Conservation (phyloP, 2,329 filamentous ascomycete species). For the Fusarium zealandicum region DNA sequence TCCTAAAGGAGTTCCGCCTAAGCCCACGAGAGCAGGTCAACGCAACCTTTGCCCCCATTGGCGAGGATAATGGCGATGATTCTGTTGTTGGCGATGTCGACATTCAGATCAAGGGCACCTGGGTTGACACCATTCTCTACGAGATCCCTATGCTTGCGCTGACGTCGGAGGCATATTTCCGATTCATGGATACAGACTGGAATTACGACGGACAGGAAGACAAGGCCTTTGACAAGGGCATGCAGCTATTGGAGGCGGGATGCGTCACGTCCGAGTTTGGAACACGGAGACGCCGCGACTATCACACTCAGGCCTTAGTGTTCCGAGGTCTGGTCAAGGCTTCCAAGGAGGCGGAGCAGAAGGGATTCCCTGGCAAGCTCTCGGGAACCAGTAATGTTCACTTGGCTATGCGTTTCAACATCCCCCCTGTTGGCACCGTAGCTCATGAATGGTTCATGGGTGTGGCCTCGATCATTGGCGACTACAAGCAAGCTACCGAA, state of each 20-base stretch:
- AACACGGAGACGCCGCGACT: conserved; percentile 86
- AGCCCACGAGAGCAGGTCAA: conserved; percentile 81
- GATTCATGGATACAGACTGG: conserved; percentile 95
- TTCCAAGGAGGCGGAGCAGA: conserved; percentile 70
- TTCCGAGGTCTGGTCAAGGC: conserved; percentile 86
- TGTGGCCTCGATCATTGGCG: conserved; percentile 85
- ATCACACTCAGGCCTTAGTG: conserved; percentile 92
- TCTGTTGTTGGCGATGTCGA: conserved; percentile 76
- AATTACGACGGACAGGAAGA: conserved; percentile 86
- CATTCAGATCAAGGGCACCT: conserved; percentile 80
- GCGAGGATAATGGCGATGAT: conserved; percentile 66
- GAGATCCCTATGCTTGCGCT: conserved; percentile 93
- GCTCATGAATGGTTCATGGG: conserved; percentile 99
- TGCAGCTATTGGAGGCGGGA: conserved; percentile 77
- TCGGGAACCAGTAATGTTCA: conserved; percentile 96
- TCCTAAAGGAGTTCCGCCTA: conserved; percentile 81
- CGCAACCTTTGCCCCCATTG: conserved; percentile 68
- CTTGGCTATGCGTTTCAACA: conserved; percentile 89
- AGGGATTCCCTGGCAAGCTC: conserved; percentile 74
- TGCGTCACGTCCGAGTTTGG: conserved; percentile 96
- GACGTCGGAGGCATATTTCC: conserved; percentile 96
- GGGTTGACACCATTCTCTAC: conserved; percentile 96
- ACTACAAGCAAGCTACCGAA: conserved; percentile 87
- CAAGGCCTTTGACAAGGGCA: conserved; percentile 82
- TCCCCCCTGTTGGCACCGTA: conserved; percentile 83